phyloP scores from a whole-genome alignment of 2,329 filamentous ascomycete species.

The Dactylella cylindrospora region DNA sequence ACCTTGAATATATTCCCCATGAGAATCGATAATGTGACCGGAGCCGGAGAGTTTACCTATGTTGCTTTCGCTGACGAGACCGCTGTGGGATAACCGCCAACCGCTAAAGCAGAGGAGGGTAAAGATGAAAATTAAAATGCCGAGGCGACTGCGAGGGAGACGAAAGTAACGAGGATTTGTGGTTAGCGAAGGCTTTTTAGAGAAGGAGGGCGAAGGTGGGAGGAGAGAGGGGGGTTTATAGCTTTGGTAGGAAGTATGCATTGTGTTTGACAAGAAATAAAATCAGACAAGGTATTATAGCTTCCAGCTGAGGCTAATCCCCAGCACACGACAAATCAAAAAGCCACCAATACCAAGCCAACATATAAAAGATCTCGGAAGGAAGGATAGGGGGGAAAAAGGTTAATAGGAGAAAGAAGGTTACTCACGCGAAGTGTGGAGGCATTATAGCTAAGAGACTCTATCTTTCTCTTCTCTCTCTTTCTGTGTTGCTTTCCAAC shows the following conservation, averaged over 20 bases:
- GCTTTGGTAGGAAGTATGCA: neutral
- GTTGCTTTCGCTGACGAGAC: conserved; percentile 18
- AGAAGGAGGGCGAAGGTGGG: neutral
- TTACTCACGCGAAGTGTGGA: conserved; percentile 21
- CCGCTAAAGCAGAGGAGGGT: conserved; percentile 31
- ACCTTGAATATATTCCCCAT: conserved; percentile 24
- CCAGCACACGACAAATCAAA: neutral
- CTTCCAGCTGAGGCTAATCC: no score
- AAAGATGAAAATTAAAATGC: conserved; percentile 17
- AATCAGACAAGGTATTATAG: neutral
- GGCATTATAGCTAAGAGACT: no score
- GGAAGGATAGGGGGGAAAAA: neutral
- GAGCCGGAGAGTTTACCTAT: conserved; percentile 31
- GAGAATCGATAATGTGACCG: conserved; percentile 27
- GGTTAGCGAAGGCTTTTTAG: neutral
- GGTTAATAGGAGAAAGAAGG: no score
- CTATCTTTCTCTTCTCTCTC: no score
- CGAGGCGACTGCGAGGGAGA: conserved; percentile 14
- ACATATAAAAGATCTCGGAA: neutral
- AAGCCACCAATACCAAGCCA: neutral
- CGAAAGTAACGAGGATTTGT: neutral
- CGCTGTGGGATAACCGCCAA: conserved; percentile 27
- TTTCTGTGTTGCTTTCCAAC: neutral
- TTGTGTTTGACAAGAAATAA: neutral
- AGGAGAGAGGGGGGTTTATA: neutral